Percentiles rank a stretch among this genome's conserved stretches.
Evolutionary conservation across 179 eudicot genomes (phyloP).

Genomic region (Silene noctiflora): DNA sequence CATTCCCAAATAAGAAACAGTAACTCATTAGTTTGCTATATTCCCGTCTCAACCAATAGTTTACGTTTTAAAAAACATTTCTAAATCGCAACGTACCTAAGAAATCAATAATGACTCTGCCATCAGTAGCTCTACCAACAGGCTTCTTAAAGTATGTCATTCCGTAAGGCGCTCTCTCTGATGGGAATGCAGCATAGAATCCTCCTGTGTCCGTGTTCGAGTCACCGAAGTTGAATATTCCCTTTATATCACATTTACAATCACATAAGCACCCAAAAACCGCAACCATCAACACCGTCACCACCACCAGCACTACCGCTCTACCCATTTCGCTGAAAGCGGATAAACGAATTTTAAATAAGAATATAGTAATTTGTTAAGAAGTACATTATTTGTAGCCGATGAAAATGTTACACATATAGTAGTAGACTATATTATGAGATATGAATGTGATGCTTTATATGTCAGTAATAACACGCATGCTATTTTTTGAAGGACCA

Average conservation of each 20-base stretch:
- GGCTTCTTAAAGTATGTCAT: conserved; percentile 76
- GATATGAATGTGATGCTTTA: background rate
- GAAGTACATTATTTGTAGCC: background rate
- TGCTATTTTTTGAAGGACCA: conserved; percentile 3
- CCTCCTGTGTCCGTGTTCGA: conserved; percentile 94
- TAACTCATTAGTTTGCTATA: background rate
- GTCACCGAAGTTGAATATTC: conserved; percentile 86
- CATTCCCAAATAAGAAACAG: background rate
- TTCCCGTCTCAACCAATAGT: background rate
- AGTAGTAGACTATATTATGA: too few species aligned
- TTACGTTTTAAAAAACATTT: background rate
- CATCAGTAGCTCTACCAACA: conserved; percentile 68
- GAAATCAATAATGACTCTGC: conserved; percentile 74
- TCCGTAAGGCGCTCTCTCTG: conserved; percentile 53
- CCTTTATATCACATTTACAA: conserved; percentile 60
- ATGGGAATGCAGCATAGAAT: conserved; percentile 75
- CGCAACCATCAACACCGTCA: conserved; percentile 13
- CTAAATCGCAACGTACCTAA: conserved; percentile 39
- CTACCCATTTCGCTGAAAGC: conserved; percentile 17
- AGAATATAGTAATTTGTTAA: background rate
- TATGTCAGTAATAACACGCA: conserved; percentile 6
- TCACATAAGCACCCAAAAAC: conserved; percentile 17
- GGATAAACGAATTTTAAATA: background rate
- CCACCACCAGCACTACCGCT: conserved; percentile 13
- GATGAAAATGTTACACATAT: too few species aligned